phyloP scores from a whole-genome alignment of 2,329 filamentous ascomycete genomes.

The Magnaporthiopsis rhizophila region DNA sequence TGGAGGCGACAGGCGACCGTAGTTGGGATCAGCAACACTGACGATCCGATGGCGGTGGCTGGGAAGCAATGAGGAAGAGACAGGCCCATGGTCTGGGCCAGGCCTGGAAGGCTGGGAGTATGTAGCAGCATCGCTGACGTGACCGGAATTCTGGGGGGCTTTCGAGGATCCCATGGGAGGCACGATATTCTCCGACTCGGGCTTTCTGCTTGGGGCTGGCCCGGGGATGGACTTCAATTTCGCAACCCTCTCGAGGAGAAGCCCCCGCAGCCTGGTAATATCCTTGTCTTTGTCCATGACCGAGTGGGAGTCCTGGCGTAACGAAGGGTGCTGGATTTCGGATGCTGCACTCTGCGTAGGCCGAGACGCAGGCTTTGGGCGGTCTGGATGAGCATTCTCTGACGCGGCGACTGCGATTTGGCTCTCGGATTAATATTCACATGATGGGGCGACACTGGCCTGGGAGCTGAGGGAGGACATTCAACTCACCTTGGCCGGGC shows the following conservation, averaged over 20 bases:
- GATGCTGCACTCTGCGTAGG: not conserved
- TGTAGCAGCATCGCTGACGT: not conserved
- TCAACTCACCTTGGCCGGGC: not conserved
- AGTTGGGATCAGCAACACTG: conserved; percentile 2
- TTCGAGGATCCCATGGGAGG: not conserved
- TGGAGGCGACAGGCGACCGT: conserved; percentile 4
- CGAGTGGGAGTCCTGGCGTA: not conserved
- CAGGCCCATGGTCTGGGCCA: not conserved
- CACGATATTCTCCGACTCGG: not conserved
- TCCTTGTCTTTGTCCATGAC: not conserved
- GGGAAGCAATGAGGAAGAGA: too few species aligned
- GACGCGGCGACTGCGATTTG: not conserved
- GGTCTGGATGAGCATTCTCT: too few species aligned
- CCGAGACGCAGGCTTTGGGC: not conserved
- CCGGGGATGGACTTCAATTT: not conserved
- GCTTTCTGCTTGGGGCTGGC: not conserved
- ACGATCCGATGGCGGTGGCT: not conserved
- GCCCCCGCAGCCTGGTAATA: not conserved
- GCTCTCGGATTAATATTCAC: not conserved
- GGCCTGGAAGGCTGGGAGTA: not conserved
- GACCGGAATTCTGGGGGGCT: not conserved
- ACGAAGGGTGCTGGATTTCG: not conserved
- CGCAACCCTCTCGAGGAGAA: not conserved
- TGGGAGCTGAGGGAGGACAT: not conserved
- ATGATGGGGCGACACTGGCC: not conserved